Evolutionary conservation across 2,329 filamentous ascomycete species (phyloP).

Genomic region (Nakataea oryzae): DNA sequence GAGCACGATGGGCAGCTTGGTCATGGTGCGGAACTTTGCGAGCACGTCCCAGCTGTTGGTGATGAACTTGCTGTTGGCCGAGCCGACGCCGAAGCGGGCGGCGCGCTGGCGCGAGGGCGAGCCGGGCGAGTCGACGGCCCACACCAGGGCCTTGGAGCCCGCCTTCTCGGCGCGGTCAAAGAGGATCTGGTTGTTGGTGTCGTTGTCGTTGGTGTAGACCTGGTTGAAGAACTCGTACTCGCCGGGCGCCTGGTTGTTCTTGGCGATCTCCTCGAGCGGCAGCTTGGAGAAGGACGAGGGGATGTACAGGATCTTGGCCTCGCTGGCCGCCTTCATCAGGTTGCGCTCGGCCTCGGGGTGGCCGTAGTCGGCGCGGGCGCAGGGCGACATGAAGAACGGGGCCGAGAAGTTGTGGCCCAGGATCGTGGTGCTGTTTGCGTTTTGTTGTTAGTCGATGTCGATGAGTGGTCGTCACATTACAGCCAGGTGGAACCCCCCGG

Average conservation of each 20-base stretch:
- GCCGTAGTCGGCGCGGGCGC: conserved; percentile 31
- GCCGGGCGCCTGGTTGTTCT: conserved; percentile 18
- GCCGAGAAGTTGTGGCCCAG: conserved; percentile 41
- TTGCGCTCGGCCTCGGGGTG: conserved; percentile 36
- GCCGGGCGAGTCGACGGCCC: conserved; percentile 28
- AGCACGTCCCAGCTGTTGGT: conserved; percentile 22
- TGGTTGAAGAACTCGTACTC: conserved; percentile 25
- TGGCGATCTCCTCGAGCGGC: conserved; percentile 25
- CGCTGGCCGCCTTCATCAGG: conserved; percentile 35
- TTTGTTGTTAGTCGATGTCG: neutral
- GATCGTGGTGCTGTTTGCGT: conserved; percentile 27
- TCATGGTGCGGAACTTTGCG: conserved; percentile 22
- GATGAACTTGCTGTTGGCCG: conserved; percentile 13
- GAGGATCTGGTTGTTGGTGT: conserved; percentile 19
- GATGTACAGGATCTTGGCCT: conserved; percentile 40
- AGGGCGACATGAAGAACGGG: conserved; percentile 45
- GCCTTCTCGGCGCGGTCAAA: conserved; percentile 20
- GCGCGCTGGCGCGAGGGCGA: conserved; percentile 28
- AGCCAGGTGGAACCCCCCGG: neutral
- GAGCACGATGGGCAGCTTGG: conserved; percentile 21
- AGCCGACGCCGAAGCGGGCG: conserved; percentile 25
- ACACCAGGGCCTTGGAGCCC: conserved; percentile 24
- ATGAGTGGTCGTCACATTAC: neutral
- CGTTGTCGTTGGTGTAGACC: conserved; percentile 21
- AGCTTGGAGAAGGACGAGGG: conserved; percentile 21